These are phyloP conservation scores for Candida cerambycidarum DNA, from an alignment of 805 yeast species.

Conservation along the genomic window DNA sequence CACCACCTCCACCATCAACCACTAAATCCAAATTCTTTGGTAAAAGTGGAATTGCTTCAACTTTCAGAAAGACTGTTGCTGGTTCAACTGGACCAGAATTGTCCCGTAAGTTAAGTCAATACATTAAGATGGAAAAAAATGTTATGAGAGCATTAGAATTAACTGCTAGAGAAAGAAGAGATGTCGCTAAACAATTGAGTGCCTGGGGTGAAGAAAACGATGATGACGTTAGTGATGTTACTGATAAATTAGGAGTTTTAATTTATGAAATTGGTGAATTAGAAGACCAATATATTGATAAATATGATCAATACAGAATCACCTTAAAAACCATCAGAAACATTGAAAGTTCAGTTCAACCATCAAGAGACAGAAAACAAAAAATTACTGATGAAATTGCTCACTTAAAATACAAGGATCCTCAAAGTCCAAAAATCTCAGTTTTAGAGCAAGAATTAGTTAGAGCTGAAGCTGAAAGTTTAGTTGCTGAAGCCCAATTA, in stretches of 20 bases:
- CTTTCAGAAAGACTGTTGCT: conserved; percentile 70
- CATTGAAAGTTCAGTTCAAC: conserved; percentile 85
- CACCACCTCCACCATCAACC: conserved; percentile 93
- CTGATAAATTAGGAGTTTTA: conserved; percentile 83
- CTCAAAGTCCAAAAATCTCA: conserved; percentile 77
- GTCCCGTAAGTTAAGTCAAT: conserved; percentile 68
- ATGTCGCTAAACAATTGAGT: conserved; percentile 78
- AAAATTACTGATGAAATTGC: conserved; percentile 86
- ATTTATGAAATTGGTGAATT: conserved; percentile 81
- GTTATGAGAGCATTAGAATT: conserved; percentile 77
- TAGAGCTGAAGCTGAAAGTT: conserved; percentile 87
- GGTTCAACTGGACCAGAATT: conserved; percentile 81
- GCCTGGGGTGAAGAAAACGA: conserved; percentile 87
- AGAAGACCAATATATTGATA: conserved; percentile 84
- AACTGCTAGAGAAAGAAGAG: conserved; percentile 74
- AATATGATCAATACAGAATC: conserved; percentile 82
- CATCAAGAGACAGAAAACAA: conserved; percentile 82
- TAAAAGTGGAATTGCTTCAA: conserved; percentile 61
- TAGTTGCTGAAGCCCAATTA: conserved; percentile 89
- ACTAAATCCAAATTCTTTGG: conserved; percentile 92
- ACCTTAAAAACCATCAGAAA: conserved; percentile 79
- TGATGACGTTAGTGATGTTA: conserved; percentile 81
- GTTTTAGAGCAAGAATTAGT: conserved; percentile 86
- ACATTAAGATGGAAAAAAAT: conserved; percentile 80
- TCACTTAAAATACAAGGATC: conserved; percentile 79